A percentile compares a stretch with the other conserved stretches of the same genome.
These are phyloP conservation scores for Aurantiochytrium sp. DNA, from an alignment of 108 stramenopile genomes.

Conservation along the genomic window DNA sequence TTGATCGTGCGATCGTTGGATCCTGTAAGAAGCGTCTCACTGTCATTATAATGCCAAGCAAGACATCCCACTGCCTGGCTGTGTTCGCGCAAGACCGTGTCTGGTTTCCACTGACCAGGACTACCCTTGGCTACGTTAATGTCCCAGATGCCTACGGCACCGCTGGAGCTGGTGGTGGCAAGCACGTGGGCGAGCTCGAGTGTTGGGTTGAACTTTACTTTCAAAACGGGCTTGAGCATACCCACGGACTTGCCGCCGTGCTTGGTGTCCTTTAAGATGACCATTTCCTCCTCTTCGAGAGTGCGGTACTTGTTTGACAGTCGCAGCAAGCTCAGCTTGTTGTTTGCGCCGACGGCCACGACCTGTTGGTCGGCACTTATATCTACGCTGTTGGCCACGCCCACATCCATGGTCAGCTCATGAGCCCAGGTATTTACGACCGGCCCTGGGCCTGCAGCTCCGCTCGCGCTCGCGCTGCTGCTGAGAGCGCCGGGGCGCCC, in stretches of 20 bases:
- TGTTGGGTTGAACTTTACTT: background rate
- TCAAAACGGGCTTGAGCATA: background rate
- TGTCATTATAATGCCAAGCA: background rate
- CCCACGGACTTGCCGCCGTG: background rate
- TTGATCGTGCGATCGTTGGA: background rate
- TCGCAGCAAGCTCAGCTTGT: background rate
- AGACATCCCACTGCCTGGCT: background rate
- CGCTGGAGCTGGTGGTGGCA: background rate
- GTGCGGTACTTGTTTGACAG: background rate
- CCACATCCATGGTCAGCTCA: background rate
- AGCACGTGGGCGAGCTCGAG: background rate
- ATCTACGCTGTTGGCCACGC: background rate
- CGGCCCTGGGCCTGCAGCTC: too few species aligned
- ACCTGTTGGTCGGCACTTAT: constrained; percentile 3
- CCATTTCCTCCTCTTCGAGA: background rate
- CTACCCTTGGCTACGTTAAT: background rate
- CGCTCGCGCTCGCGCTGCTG: too few species aligned
- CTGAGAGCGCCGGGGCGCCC: too few species aligned
- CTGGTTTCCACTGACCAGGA: background rate
- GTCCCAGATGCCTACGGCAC: background rate
- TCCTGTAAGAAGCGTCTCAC: background rate
- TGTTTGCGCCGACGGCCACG: background rate
- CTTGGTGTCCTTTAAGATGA: background rate
- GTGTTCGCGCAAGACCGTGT: background rate
- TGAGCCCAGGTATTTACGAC: too few species aligned